Evolutionary conservation across 768 basidiomycete genomes (phyloP).

Genomic region (Chalciporus chontae): DNA sequence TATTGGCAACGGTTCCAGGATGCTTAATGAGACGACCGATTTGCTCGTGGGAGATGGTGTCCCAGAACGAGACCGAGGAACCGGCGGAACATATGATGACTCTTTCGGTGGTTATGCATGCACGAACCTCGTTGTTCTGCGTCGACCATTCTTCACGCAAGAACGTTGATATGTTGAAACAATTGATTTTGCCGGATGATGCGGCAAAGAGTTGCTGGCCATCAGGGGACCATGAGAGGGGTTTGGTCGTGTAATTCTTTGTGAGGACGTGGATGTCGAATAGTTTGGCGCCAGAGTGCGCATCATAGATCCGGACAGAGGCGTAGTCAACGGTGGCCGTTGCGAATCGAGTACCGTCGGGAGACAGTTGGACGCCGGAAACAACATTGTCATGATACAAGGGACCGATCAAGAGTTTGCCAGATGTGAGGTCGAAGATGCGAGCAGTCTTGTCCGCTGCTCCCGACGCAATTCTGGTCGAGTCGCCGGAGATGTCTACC

Average conservation of each 20-base stretch:
- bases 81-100: neutral
- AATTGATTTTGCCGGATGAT: neutral
- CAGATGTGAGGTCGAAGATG: slow-evolving; percentile 3
- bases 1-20: neutral
- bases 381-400: slow-evolving; percentile 1
- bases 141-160: neutral
- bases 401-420: slow-evolving; percentile 2
- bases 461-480: slow-evolving; percentile 6
- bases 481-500: slow-evolving; percentile 10
- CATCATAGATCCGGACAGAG: neutral
- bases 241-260: neutral
- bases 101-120: neutral
- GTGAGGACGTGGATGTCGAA: neutral
- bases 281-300: neutral
- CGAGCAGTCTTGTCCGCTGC: neutral
- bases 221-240: neutral
- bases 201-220: neutral
- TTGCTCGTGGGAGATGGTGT: neutral
- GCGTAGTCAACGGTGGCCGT: slow-evolving; percentile 4
- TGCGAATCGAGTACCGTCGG: slow-evolving; percentile 9
- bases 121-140: neutral
- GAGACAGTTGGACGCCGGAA: slow-evolving; percentile 25
- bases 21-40: neutral
- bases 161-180: neutral
- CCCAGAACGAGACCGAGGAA: slow-evolving; percentile 7